phyloP scores from a whole-genome alignment of 257 asterid genomes.

The Solanum piurae region DNA sequence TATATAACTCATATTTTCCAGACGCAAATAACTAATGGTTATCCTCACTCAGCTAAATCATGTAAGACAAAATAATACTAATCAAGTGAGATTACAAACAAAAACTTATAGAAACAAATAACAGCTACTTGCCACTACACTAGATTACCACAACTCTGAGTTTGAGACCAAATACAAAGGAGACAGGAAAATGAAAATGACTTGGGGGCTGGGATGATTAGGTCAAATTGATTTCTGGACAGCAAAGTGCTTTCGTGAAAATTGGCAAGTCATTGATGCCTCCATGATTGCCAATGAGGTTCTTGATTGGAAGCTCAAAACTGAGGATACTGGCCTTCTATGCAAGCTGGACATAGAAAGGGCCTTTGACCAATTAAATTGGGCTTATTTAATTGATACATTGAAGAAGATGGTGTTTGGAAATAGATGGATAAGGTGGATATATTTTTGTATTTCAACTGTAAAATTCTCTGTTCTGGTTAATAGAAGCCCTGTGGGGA shows the following conservation, averaged over 20 bases:
- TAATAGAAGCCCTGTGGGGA: neutral
- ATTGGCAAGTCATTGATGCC: neutral
- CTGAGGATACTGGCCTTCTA: neutral
- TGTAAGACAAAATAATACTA: neutral
- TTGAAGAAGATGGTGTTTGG: neutral
- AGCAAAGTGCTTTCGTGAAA: neutral
- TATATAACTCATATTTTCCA: neutral
- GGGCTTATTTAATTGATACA: neutral
- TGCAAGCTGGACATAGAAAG: neutral
- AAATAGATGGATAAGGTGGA: neutral
- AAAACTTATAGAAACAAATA: neutral
- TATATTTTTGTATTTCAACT: neutral
- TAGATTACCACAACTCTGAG: neutral
- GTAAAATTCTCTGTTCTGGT: neutral
- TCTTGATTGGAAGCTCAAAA: neutral
- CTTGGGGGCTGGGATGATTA: neutral
- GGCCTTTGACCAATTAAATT: neutral
- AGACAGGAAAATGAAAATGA: neutral
- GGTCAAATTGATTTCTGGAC: neutral
- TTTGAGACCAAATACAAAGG: neutral
- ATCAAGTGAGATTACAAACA: neutral
- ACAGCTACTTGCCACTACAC: neutral
- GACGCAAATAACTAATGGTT: neutral
- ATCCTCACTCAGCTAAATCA: neutral
- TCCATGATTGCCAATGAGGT: neutral